A percentile compares a stretch with the other conserved stretches of the same genome.
Conservation (phyloP, 495 filamentous ascomycete genomes). For the Penicillium longicatenatum region DNA sequence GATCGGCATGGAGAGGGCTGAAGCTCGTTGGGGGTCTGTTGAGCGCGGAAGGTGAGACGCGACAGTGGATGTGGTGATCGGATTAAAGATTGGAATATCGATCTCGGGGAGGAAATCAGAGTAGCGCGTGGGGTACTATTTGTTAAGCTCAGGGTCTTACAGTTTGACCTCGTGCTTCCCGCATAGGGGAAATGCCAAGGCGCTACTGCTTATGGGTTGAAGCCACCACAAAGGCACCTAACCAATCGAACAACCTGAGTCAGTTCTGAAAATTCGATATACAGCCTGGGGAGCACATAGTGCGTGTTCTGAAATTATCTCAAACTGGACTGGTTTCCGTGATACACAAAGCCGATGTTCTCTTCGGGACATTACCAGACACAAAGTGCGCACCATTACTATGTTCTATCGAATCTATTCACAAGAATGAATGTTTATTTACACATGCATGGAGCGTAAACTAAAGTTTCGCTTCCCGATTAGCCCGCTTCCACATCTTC, state of each 20-base stretch:
- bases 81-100: no score
- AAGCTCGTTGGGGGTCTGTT: no score
- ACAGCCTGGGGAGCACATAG: no score
- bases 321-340: background rate
- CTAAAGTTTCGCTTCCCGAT: constrained; percentile 15
- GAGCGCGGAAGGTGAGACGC: no score
- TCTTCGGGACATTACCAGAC: no score
- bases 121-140: no score
- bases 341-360: background rate
- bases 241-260: no score
- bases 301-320: background rate
- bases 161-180: background rate
- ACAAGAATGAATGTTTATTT: background rate
- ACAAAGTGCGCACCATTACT: background rate
- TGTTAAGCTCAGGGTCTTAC: background rate
- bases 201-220: background rate
- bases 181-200: background rate
- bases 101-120: no score
- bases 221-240: background rate
- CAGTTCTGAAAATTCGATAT: no score
- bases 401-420: background rate
- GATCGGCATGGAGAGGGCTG: background rate
- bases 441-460: background rate
- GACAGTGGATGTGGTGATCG: no score
- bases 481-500: constrained; percentile 49